A percentile compares a stretch with the other conserved stretches of the same genome.
Conservation (phyloP, 108 stramenopile genomes). For the Mediolabrus comicus region DNA sequence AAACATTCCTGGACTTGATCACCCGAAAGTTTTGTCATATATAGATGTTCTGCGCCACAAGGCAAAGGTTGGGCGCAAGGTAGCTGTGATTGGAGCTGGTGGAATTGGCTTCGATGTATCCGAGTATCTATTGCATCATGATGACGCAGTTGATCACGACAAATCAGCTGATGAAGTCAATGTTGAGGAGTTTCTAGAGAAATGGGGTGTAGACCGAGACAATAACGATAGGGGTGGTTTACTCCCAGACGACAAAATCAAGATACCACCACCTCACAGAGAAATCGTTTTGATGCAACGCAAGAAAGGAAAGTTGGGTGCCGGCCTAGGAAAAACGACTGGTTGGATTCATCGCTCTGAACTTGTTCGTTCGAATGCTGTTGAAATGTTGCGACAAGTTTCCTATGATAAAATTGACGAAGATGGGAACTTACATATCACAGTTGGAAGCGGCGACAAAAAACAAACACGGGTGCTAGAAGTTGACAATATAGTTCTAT, state of each 20-base stretch:
- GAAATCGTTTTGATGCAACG: conserved; percentile 90
- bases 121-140: conserved; percentile 86
- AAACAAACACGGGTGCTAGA: conserved; percentile 66
- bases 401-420: conserved; percentile 90
- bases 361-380: conserved; percentile 75
- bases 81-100: conserved; percentile 97
- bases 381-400: conserved; percentile 84
- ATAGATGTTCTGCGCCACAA: conserved; percentile 88
- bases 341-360: conserved; percentile 98
- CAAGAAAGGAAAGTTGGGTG: conserved; percentile 91
- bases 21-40: conserved; percentile 93
- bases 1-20: conserved; percentile 82
- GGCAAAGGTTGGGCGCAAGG: conserved; percentile 80
- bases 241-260: conserved; percentile 21
- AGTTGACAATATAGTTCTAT: conserved; percentile 93
- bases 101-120: conserved; percentile 99
- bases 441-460: conserved; percentile 49
- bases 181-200: conserved; percentile 77
- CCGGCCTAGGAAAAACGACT: conserved; percentile 91
- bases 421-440: conserved; percentile 89
- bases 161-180: conserved; percentile 56
- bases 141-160: conserved; percentile 48
- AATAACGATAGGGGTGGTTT: conserved; percentile 65
- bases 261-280: conserved; percentile 52
- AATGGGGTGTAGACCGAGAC: conserved; percentile 92